Evolutionary conservation across 2,329 filamentous ascomycete genomes (phyloP).

Genomic region (Neodidymelliopsis sp.): DNA sequence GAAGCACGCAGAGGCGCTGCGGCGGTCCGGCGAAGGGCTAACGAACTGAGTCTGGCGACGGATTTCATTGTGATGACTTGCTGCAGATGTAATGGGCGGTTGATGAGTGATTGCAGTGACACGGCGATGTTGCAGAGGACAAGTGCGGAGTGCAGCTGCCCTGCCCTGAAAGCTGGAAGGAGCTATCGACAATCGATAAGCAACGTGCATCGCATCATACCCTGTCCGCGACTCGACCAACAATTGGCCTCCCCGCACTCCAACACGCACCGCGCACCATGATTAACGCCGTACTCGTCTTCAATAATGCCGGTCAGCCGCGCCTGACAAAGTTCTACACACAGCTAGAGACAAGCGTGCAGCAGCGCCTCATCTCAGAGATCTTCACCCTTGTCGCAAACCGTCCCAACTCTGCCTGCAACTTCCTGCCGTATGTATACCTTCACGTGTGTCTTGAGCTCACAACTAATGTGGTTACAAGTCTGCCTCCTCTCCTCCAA

Average conservation of each 20-base stretch:
- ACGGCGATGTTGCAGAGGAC: constrained; percentile 3
- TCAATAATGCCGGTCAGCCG: constrained; percentile 97
- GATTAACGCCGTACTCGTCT: constrained; percentile 99
- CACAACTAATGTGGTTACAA: constrained; percentile 63
- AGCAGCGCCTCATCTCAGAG: constrained; percentile 94
- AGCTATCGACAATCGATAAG: constrained; percentile 17
- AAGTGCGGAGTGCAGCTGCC: constrained; percentile 6
- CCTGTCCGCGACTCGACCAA: background rate
- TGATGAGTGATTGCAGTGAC: constrained; percentile 8
- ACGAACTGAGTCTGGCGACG: constrained; percentile 29
- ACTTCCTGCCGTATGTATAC: constrained; percentile 78
- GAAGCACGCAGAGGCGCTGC: constrained; percentile 31
- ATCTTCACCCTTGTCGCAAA: constrained; percentile 97
- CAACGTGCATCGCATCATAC: constrained; percentile 17
- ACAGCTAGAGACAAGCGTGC: constrained; percentile 94
- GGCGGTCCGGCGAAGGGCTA: constrained; percentile 32
- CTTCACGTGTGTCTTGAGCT: constrained; percentile 46
- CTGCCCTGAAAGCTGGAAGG: constrained; percentile 12
- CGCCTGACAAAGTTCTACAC: constrained; percentile 99
- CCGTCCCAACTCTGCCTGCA: constrained; percentile 89
- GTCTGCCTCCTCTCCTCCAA: constrained; percentile 68
- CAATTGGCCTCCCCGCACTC: constrained; percentile 2
- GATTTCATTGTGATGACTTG: constrained; percentile 29
- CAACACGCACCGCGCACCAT: constrained; percentile 58
- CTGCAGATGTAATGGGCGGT: background rate